These are phyloP conservation scores for Holtermannia corniformis DNA, from an alignment of 768 basidiomycete genomes.

Conservation along the genomic window DNA sequence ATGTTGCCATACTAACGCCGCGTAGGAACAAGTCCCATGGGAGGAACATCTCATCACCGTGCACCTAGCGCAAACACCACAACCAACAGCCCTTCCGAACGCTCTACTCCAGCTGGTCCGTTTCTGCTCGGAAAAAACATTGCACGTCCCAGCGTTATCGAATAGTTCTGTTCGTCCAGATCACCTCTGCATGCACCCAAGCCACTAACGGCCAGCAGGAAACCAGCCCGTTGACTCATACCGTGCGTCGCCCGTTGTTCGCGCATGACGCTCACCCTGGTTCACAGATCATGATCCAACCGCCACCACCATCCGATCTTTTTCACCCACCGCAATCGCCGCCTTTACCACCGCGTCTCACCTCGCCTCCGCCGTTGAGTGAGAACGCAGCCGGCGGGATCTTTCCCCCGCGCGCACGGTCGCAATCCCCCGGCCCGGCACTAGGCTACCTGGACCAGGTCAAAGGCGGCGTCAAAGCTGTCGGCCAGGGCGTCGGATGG, in stretches of 20 bases:
- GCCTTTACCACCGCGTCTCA: conserved; percentile 12
- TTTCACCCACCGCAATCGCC: conserved; percentile 25
- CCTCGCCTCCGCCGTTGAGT: conserved; percentile 17
- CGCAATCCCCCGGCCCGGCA: conserved; percentile 9
- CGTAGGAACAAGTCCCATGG: conserved; percentile 33
- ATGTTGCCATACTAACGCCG: background rate
- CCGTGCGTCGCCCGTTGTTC: conserved; percentile 4
- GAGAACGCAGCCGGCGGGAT: background rate
- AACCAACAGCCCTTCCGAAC: conserved; percentile 3
- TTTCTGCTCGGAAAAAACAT: conserved; percentile 23
- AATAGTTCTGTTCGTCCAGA: conserved; percentile 6
- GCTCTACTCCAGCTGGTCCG: conserved; percentile 21
- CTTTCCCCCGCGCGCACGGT: conserved; percentile 4
- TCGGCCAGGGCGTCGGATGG: conserved; percentile 32
- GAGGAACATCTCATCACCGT: conserved; percentile 34
- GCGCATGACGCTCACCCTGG: background rate
- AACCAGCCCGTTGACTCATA: conserved; percentile 13
- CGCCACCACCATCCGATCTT: conserved; percentile 30
- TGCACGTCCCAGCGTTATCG: conserved; percentile 20
- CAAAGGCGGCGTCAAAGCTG: conserved; percentile 32
- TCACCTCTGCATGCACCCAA: too few relatives aligned
- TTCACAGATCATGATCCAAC: conserved; percentile 25
- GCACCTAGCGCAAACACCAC: background rate
- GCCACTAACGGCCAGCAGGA: conserved; percentile 7
- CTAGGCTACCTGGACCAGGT: conserved; percentile 36